Base-by-base conservation (phyloP, 768 basidiomycete genomes). In the Leccinum fibrillosum region DNA sequence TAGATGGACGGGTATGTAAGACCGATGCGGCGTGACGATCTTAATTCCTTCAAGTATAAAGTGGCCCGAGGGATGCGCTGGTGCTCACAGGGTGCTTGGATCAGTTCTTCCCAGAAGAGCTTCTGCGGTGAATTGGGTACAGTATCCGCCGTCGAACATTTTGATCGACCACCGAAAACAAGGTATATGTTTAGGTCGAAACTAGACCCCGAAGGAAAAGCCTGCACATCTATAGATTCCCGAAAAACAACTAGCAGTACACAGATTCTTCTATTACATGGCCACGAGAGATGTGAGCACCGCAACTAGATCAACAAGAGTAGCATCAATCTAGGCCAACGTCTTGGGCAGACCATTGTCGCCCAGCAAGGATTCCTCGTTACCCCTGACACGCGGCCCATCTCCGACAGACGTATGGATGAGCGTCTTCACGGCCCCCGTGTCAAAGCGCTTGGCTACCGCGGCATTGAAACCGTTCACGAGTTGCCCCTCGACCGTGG, bases 361-460 rank as follows among this genome's bases (percentile, higher is more conserved):
- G 2, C 80, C 82, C 62, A 98, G 74, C 62, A 99, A 69, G 23
- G 84, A 74, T 64, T 92, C 90, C 52, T 82, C 81, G 0, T 72
- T 67, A 32, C 73, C 80, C 35, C 97, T 72, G 17, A 84, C 82
- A 62, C 89, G 80, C 0, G 96, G 96, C 0, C 96, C 95, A 67
- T 94, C 94, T 1, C 96, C 96, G 8, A 98, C 92, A 48, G 82
- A 78, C 9, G 96, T 98, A 73, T 96, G 94, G 53, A 98, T 98
- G 69, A 98, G 80, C 4, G 85, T 79, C 74, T 92, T 92, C 42
- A 98, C 93, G 2, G 90, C 85, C 1, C 90, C 94, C 8, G 82
- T 76, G 17, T 80, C 82, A 69, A 86, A 92, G 51, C 77, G 79
- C 72, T 86, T 87, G 35, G 89, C 88, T 2, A 95, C 92, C 42